Evolutionary conservation across 2,329 filamentous ascomycete genomes (phyloP), one percentile per base, ranked within the genome.

Genomic region (Aspergillus thermomutatus): DNA sequence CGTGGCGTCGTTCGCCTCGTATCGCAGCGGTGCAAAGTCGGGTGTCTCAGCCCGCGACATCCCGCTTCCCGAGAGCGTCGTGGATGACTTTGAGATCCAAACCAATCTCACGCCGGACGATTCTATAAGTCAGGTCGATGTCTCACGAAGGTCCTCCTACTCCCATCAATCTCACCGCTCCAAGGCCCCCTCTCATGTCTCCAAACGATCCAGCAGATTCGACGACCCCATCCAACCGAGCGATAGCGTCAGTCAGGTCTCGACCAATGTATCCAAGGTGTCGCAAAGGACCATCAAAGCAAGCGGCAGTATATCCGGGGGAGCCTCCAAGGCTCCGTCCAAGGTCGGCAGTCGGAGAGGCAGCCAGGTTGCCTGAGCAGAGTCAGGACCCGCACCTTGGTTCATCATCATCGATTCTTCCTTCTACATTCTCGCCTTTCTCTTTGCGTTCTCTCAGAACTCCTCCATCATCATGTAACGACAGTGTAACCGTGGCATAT

Each of bases 21-120:
- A 65, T 53, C 65, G 60, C 59, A 69, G 62, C 54, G 60, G 53
- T 25, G 47, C 53, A 21, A 66, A 64, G 51, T 64, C 65, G 4
- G 56, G 60, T 19, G 28, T 63, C 46, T 64, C 64, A 4, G 65
- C 69, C 1, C 62, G 66, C 25, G 49, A 72, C 26, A 57, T 73
- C 11, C 69, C 70, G 5, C 63, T 74, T 3, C 71, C 71, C 0
- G 68, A 71, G 26, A 74, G 69, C 53, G 64, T 70, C 19, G 55
- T 65, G 7, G 71, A 70, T 8, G 61, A 53, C 52, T 41, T 70
- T 11, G 71, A 75, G 34, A 68, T 72, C 10, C 69, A 77, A 51
- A 75, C 75, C 14, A 86, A 92, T 19, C 79, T 99, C 63, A 89
- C 87, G 0, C 87, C 91, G 8, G 83, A 89, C 54, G 92, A 97